A percentile compares a stretch with the other conserved stretches of the same genome.
These are phyloP conservation scores for Fusarium sp. DNA, from an alignment of 2,329 filamentous ascomycete genomes.

Conservation along the genomic window DNA sequence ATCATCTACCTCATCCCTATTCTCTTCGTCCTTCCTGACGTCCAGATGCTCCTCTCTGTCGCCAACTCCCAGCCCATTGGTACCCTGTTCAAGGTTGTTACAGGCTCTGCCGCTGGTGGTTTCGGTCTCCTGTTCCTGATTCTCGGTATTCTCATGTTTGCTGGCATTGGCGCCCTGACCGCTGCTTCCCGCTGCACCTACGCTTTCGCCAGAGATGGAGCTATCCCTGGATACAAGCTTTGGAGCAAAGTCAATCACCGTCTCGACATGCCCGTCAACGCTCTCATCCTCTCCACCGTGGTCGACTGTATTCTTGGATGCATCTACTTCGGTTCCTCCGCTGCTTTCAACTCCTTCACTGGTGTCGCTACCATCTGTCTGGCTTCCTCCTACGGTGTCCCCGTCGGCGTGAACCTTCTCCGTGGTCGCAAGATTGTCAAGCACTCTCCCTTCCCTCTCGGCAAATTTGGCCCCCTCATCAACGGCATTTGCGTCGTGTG, in stretches of 20 bases:
- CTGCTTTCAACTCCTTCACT: conserved; percentile 83
- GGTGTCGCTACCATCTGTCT: conserved; percentile 84
- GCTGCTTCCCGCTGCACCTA: conserved; percentile 80
- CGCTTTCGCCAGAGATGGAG: conserved; percentile 79
- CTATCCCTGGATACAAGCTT: conserved; percentile 74
- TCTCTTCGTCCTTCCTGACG: conserved; percentile 78
- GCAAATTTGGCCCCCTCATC: conserved; percentile 73
- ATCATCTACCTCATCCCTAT: conserved; percentile 75
- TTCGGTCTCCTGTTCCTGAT: conserved; percentile 82
- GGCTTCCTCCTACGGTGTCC: conserved; percentile 78
- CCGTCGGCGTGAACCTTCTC: conserved; percentile 77
- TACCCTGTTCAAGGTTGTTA: conserved; percentile 78
- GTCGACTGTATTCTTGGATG: conserved; percentile 78
- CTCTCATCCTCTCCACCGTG: conserved; percentile 72
- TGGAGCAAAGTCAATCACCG: conserved; percentile 74
- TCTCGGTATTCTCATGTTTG: conserved; percentile 80
- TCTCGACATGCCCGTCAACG: conserved; percentile 77
- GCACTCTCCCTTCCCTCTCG: conserved; percentile 74
- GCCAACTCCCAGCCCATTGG: conserved; percentile 81
- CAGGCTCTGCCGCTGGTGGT: conserved; percentile 76
- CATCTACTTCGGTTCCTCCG: conserved; percentile 82
- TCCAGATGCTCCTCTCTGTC: conserved; percentile 70
- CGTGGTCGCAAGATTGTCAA: conserved; percentile 73
- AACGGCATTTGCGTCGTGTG: conserved; percentile 76
- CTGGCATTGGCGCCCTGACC: conserved; percentile 78